A percentile compares a stretch with the other conserved stretches of the same genome.
Evolutionary conservation across 1,284 basidiomycete genomes (phyloP).

Genomic region (Heterobasidion occidentale): DNA sequence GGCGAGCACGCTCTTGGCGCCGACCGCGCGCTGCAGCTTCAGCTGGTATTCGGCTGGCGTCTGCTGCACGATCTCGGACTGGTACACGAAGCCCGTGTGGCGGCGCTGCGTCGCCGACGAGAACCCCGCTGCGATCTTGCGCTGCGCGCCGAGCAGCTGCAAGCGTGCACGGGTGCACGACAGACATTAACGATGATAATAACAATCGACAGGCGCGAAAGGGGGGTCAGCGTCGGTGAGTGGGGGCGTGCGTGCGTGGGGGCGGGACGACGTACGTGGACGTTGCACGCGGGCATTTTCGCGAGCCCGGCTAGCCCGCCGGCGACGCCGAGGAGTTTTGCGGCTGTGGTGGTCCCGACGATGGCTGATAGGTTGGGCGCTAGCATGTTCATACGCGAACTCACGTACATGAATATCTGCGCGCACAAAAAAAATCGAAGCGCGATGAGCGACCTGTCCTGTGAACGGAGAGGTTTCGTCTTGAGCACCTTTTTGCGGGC

Average conservation of each 20-base stretch:
- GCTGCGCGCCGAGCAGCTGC: slow-evolving; percentile 89
- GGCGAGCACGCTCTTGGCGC: slow-evolving; percentile 86
- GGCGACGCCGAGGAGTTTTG: slow-evolving; percentile 95
- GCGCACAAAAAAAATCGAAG: background rate
- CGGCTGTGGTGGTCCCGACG: slow-evolving; percentile 96
- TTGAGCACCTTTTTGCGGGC: slow-evolving; percentile 73
- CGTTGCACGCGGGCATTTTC: slow-evolving; percentile 94
- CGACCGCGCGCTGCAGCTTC: slow-evolving; percentile 89
- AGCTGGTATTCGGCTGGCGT: slow-evolving; percentile 90
- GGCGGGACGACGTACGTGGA: slow-evolving; percentile 59
- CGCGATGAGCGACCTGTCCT: background rate
- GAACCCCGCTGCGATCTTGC: slow-evolving; percentile 84
- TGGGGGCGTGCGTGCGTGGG: background rate
- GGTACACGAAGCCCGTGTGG: slow-evolving; percentile 97
- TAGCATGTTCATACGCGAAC: slow-evolving; percentile 96
- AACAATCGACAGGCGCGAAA: background rate
- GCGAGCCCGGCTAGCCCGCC: slow-evolving; percentile 88
- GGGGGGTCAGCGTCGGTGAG: background rate
- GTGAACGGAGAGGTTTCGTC: background rate
- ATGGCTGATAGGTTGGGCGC: slow-evolving; percentile 98
- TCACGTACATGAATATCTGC: slow-evolving; percentile 97
- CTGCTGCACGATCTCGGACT: slow-evolving; percentile 80
- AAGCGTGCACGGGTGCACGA: background rate
- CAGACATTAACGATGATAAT: background rate
- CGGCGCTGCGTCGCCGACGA: slow-evolving; percentile 75